Conservation (phyloP, 148 eudicot genomes). For the Gaultheria prostrata region DNA sequence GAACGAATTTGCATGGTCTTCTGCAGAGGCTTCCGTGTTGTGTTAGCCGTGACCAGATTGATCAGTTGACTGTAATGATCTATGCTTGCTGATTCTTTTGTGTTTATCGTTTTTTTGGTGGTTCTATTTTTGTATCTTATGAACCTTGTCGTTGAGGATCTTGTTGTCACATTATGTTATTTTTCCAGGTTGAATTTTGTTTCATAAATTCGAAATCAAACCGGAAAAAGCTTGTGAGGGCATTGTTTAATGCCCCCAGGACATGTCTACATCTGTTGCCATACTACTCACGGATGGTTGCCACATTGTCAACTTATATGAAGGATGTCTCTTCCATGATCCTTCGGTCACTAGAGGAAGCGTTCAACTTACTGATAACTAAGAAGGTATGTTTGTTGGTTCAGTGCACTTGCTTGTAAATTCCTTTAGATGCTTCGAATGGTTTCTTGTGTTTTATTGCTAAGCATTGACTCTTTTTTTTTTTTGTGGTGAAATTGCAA, state of each 20-base stretch:
- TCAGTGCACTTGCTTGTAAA: slow-evolving; percentile 11
- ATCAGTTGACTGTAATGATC: slow-evolving; percentile 71
- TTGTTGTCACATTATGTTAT: slow-evolving; percentile 10
- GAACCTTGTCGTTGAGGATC: background rate
- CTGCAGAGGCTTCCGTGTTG: slow-evolving; percentile 90
- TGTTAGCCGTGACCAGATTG: slow-evolving; percentile 96
- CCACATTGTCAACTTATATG: slow-evolving; percentile 92
- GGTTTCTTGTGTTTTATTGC: background rate
- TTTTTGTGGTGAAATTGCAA: background rate
- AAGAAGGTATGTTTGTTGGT: slow-evolving; percentile 61
- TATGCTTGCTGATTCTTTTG: slow-evolving; percentile 12
- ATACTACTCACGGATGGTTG: slow-evolving; percentile 96
- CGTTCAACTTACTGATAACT: slow-evolving; percentile 72
- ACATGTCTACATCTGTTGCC: slow-evolving; percentile 86
- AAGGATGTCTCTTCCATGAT: slow-evolving; percentile 82
- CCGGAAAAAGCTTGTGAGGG: slow-evolving; percentile 92
- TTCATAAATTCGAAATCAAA: slow-evolving; percentile 79
- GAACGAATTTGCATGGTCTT: slow-evolving; percentile 74
- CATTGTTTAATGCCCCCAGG: slow-evolving; percentile 83
- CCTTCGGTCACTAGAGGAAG: slow-evolving; percentile 86
- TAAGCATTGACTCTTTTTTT: background rate
- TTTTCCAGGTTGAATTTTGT: slow-evolving; percentile 85
- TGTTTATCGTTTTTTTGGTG: background rate
- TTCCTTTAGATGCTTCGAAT: slow-evolving; percentile 1
- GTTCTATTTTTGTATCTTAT: slow-evolving; percentile 2